These are phyloP conservation scores for Echeveria elegans DNA, from an alignment of 164 flowering plant species.

Conservation along the genomic window DNA sequence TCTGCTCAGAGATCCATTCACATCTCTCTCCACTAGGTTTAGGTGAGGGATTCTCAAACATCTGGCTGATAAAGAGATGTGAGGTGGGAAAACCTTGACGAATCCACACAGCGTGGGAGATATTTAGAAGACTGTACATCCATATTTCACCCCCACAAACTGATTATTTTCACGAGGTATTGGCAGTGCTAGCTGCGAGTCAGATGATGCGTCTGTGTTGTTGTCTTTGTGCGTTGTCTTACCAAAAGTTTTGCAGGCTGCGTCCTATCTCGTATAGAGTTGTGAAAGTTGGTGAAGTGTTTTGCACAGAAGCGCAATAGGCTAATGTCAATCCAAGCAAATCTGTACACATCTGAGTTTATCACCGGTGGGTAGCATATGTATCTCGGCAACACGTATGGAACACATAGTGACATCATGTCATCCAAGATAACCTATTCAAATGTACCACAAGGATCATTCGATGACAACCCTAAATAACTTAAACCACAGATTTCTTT, in stretches of 20 bases:
- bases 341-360: slow-evolving; percentile 92
- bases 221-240: slow-evolving; percentile 19
- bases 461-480: neutral
- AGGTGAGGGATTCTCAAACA: too few species aligned
- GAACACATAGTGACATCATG: slow-evolving; percentile 89
- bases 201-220: neutral
- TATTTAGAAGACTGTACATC: slow-evolving; percentile 1
- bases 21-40: too few species aligned
- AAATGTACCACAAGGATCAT: slow-evolving; percentile 4
- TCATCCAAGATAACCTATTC: slow-evolving; percentile 90
- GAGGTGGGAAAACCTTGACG: too few species aligned
- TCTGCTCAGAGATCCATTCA: too few species aligned
- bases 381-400: slow-evolving; percentile 85
- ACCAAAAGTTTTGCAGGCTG: slow-evolving; percentile 79
- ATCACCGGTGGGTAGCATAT: slow-evolving; percentile 86
- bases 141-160: neutral
- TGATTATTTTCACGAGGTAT: neutral
- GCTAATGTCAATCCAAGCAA: slow-evolving; percentile 86
- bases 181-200: slow-evolving; percentile 3
- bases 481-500: neutral
- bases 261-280: slow-evolving; percentile 91
- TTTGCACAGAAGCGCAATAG: slow-evolving; percentile 69
- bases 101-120: too few species aligned
- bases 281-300: slow-evolving; percentile 90
- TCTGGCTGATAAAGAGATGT: too few species aligned